These are phyloP conservation scores for Hymenoscyphus repandus DNA, from an alignment of 2,329 filamentous ascomycete species.

Conservation along the genomic window DNA sequence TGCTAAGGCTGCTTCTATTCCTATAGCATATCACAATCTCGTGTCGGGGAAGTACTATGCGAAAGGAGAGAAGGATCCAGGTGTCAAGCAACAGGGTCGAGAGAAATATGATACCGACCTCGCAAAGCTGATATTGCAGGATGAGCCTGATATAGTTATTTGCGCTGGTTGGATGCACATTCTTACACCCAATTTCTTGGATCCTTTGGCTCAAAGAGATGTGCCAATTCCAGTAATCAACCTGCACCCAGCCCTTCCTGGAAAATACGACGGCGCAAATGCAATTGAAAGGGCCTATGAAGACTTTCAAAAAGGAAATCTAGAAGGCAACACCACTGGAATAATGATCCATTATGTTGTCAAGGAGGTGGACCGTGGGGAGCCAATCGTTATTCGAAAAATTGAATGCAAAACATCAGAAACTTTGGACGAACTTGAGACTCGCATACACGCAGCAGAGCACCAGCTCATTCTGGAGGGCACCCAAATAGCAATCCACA, in stretches of 20 bases:
- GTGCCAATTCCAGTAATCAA: slow-evolving; percentile 59
- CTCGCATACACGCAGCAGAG: slow-evolving; percentile 70
- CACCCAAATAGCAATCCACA: slow-evolving; percentile 45
- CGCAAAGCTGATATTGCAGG: slow-evolving; percentile 50
- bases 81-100: slow-evolving; percentile 44
- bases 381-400: slow-evolving; percentile 65
- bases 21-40: slow-evolving; percentile 62
- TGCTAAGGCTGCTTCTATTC: slow-evolving; percentile 53
- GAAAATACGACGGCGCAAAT: slow-evolving; percentile 68
- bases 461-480: slow-evolving; percentile 76
- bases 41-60: slow-evolving; percentile 42
- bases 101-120: slow-evolving; percentile 62
- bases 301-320: slow-evolving; percentile 59
- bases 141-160: slow-evolving; percentile 54
- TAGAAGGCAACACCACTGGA: slow-evolving; percentile 64
- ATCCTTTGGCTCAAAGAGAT: slow-evolving; percentile 44
- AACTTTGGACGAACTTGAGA: slow-evolving; percentile 59
- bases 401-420: slow-evolving; percentile 63
- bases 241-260: slow-evolving; percentile 56
- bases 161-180: slow-evolving; percentile 71
- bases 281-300: slow-evolving; percentile 76
- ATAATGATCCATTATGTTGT: slow-evolving; percentile 90
- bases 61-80: slow-evolving; percentile 35
- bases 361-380: slow-evolving; percentile 72
- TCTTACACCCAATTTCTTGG: slow-evolving; percentile 54